Conservation (phyloP, 768 basidiomycete genomes). For the Rubroboletus pulcherrimus region DNA sequence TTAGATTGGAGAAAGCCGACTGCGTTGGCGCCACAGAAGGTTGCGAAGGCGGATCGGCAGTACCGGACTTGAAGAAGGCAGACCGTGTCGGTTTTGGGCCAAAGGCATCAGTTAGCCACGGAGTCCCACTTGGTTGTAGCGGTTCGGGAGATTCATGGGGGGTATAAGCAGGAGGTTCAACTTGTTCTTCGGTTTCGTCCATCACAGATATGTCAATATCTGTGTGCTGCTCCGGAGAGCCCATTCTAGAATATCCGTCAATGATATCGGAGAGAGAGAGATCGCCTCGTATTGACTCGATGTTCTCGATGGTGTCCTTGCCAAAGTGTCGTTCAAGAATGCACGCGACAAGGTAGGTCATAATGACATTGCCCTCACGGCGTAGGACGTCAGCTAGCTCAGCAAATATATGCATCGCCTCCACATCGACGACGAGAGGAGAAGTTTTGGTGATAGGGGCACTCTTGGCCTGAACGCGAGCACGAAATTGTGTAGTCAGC, state of each 20-base stretch:
- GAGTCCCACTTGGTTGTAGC: constrained; percentile 29
- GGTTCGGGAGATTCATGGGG: constrained; percentile 5
- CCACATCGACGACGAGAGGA: constrained; percentile 54
- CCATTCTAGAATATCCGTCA: constrained; percentile 48
- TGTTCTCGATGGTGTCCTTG: constrained; percentile 72
- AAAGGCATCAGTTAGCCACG: constrained; percentile 33
- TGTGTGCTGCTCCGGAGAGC: constrained; percentile 23
- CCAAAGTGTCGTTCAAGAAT: constrained; percentile 85
- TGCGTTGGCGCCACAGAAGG: constrained; percentile 8
- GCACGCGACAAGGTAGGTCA: constrained; percentile 88
- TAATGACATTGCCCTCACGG: constrained; percentile 58
- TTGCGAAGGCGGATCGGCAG: constrained; percentile 13
- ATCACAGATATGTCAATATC: constrained; percentile 25
- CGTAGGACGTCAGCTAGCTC: constrained; percentile 60
- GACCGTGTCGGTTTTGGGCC: constrained; percentile 27
- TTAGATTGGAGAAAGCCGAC: constrained; percentile 36
- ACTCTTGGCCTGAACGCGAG: constrained; percentile 76
- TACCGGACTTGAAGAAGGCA: constrained; percentile 11
- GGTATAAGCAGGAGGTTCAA: neutral
- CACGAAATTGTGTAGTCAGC: constrained; percentile 76
- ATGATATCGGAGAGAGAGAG: constrained; percentile 62
- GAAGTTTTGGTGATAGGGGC: constrained; percentile 71
- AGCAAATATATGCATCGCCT: constrained; percentile 63
- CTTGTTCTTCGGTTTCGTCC: constrained; percentile 21
- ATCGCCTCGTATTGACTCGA: constrained; percentile 59